A percentile compares a stretch with the other conserved stretches of the same genome.
phyloP scores from a whole-genome alignment of 352 stramenopile genomes.

The Phytophthora sp. region DNA sequence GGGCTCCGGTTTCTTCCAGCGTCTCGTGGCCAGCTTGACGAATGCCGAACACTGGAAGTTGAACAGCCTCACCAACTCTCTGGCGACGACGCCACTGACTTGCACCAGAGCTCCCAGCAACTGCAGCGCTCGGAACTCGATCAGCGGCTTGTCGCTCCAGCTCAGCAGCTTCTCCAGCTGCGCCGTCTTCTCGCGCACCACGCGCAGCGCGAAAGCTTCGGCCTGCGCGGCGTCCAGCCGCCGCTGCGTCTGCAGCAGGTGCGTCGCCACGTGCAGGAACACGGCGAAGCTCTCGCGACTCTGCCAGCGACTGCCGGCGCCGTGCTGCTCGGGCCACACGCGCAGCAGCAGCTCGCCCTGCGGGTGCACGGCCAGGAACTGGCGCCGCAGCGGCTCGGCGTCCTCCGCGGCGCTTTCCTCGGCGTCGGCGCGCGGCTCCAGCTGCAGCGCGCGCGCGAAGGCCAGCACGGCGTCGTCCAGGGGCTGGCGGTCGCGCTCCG shows the following conservation, averaged over 20 bases:
- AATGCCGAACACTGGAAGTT: conserved; percentile 78
- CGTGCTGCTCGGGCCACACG: conserved; percentile 67
- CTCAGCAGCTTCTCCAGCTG: conserved; percentile 75
- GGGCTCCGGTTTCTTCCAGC: conserved; percentile 60
- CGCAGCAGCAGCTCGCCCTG: conserved; percentile 64
- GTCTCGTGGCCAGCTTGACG: conserved; percentile 56
- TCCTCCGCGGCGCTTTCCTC: conserved; percentile 18
- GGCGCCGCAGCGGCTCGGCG: conserved; percentile 10
- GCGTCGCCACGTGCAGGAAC: conserved; percentile 64
- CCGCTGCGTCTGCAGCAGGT: conserved; percentile 46
- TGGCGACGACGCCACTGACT: conserved; percentile 46
- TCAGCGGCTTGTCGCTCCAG: conserved; percentile 87
- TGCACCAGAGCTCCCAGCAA: conserved; percentile 54
- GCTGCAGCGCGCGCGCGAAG: conserved; percentile 40
- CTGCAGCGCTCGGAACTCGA: conserved; percentile 76
- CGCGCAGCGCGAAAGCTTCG: conserved; percentile 64
- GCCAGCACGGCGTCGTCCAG: conserved; percentile 55
- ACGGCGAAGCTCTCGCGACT: conserved; percentile 71
- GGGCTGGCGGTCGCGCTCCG: conserved; percentile 63
- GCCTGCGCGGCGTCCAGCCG: conserved; percentile 38
- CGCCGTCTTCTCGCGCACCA: conserved; percentile 73
- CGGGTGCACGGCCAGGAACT: conserved; percentile 63
- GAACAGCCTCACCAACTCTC: conserved; percentile 82
- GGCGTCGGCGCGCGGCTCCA: background rate
- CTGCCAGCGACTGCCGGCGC: conserved; percentile 59